A percentile compares a stretch with the other conserved stretches of the same genome.
Conservation (phyloP, 495 filamentous ascomycete genomes). For the Penicillium malachiteum region DNA sequence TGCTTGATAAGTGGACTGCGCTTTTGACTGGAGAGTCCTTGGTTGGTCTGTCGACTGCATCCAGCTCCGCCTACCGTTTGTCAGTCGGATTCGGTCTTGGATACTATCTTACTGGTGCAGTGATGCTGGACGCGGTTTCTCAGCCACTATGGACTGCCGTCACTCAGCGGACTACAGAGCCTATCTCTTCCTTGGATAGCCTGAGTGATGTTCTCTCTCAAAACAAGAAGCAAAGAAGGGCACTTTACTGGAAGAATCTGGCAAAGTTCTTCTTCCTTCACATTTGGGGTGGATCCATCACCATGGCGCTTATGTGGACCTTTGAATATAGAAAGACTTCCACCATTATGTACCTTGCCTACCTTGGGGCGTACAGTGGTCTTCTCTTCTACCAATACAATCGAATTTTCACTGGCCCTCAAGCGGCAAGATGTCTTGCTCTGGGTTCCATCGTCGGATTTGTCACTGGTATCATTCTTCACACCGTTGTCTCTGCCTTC, state of each 20-base stretch:
- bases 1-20: slow-evolving; percentile 5
- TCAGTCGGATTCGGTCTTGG: slow-evolving; percentile 2
- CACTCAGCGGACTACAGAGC: not conserved
- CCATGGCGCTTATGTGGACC: slow-evolving; percentile 1
- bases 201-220: not conserved
- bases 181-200: not conserved
- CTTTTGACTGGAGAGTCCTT: slow-evolving; percentile 1
- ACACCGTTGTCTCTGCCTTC: not conserved
- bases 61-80: slow-evolving; percentile 1
- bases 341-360: slow-evolving; percentile 5
- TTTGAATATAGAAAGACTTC: slow-evolving; percentile 1
- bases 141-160: slow-evolving; percentile 3
- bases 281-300: not conserved
- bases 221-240: not conserved
- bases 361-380: slow-evolving; percentile 6
- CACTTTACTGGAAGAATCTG: not conserved
- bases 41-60: slow-evolving; percentile 4
- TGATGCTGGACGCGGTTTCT: slow-evolving; percentile 2
- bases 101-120: slow-evolving; percentile 3
- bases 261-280: slow-evolving; percentile 7
- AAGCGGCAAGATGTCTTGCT: not conserved
- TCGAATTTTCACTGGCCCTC: slow-evolving; percentile 2
- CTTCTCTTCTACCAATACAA: slow-evolving; percentile 6
- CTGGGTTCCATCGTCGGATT: slow-evolving; percentile 2
- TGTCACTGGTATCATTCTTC: not conserved